Conservation (phyloP, 768 basidiomycete genomes). For the Kwoniella pini region DNA sequence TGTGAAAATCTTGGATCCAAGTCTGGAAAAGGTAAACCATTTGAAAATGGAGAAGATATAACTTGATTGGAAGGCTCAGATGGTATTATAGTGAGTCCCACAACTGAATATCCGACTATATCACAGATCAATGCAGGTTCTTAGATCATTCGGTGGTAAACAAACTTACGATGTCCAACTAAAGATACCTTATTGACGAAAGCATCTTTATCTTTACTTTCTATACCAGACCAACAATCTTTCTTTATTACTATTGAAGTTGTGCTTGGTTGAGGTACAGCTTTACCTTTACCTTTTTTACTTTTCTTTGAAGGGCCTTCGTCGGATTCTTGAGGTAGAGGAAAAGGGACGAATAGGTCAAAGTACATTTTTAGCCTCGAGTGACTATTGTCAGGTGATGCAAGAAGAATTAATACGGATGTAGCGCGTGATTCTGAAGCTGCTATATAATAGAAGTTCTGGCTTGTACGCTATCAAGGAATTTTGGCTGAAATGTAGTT, state of each 20-base stretch:
- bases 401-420: no score
- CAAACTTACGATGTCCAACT: conserved; percentile 42
- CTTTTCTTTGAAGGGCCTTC: conserved; percentile 25
- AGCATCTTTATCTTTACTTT: conserved; percentile 27
- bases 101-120: conserved; percentile 44
- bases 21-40: conserved; percentile 38
- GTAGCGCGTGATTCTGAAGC: no score
- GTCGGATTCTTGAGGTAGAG: conserved; percentile 9
- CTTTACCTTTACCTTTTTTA: conserved; percentile 39
- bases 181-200: conserved; percentile 33
- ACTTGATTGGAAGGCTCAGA: conserved; percentile 33
- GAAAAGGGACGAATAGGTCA: conserved; percentile 48
- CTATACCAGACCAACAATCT: conserved; percentile 42
- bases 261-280: background rate
- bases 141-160: background rate
- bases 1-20: conserved; percentile 36
- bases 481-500: no score
- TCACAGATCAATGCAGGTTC: no score
- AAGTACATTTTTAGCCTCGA: conserved; percentile 39
- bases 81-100: conserved; percentile 40
- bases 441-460: no score
- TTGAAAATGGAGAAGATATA: conserved; percentile 36
- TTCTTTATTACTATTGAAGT: background rate
- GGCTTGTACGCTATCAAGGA: no score
- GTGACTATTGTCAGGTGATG: no score